Evolutionary conservation across 345 rosid genomes (phyloP).

Genomic region (Turritis glabra): DNA sequence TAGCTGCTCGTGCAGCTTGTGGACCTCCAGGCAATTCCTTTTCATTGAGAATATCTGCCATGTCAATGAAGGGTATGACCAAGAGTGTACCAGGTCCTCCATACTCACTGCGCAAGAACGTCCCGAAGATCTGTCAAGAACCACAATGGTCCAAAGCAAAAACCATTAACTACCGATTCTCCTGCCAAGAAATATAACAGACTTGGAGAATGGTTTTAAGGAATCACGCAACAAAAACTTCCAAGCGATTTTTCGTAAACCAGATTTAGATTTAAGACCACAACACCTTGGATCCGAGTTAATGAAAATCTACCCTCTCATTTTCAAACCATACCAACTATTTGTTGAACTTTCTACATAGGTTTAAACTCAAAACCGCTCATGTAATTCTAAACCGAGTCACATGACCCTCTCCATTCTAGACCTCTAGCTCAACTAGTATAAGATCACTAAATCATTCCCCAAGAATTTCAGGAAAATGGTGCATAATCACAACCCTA

Average conservation of each 20-base stretch:
- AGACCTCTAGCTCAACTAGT: not conserved
- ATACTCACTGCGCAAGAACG: conserved; percentile 75
- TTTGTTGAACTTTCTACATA: not conserved
- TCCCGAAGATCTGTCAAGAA: conserved; percentile 62
- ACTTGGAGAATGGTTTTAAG: not conserved
- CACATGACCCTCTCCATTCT: not conserved
- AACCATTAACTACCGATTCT: not conserved
- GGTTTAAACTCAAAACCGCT: not conserved
- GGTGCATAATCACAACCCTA: not conserved
- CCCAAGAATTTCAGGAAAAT: not conserved
- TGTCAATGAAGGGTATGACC: conserved; percentile 88
- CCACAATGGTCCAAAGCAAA: not conserved
- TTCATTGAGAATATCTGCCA: conserved; percentile 84
- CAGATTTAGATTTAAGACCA: not conserved
- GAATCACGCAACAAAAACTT: not conserved
- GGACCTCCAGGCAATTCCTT: conserved; percentile 84
- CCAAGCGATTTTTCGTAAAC: not conserved
- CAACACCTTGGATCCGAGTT: not conserved
- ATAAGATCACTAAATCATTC: not conserved
- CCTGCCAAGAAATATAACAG: not conserved
- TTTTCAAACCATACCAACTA: not conserved
- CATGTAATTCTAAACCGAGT: not conserved
- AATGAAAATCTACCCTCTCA: not conserved
- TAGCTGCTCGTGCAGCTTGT: conserved; percentile 86
- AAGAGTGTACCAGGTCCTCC: conserved; percentile 96